Base-by-base conservation (phyloP, 2,329 filamentous ascomycete species). In the Fusarium mundagurra region DNA sequence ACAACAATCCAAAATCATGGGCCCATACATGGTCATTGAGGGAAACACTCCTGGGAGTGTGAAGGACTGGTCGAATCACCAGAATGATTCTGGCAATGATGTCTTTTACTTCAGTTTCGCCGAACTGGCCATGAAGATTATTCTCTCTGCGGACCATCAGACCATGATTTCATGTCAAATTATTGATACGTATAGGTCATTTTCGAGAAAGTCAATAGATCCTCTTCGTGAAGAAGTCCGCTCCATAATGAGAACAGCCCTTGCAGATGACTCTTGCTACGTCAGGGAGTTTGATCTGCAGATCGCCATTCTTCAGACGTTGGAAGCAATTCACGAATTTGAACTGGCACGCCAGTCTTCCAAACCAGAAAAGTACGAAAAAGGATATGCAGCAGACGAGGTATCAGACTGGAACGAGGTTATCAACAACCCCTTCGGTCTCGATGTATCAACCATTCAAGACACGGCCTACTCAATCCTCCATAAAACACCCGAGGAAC, bases 401-500 rank as follows among this genome's bases (percentile, higher is more conserved):
- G 33, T 76, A 17, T 67, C 45, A 29, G 61, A 65, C 61, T 73
- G 67, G 67, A 57, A 59, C 18, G 62, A 72, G 13, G 24, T 73
- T 14, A 20, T 77, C 45, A 51, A 71, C 33, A 77, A 77, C 31
- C 66, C 66, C 4, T 57, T 61, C 29, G 68, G 71, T 14, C 69
- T 76, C 34, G 67, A 78, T 31, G 63, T 69, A 36, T 73, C 68
- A 20, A 69, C 73, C n/a, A 67, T 71, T 24, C 55, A 60, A n/a
- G 73, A 75, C 50, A 74, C 69, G n/a, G 68, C 64, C 14, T 74
- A 48, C 17, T 43, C 69, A 8, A 50, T 77, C 20, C 57, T 68
- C 5, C 60, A 47, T n/a, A 65, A 64, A 60, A 67, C 60, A 1
- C 65, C 62, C 8, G 41, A 63, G n/a, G 51, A 67, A 38, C 33